Conservation (phyloP, 2,329 filamentous ascomycete species). For the Penicillium sp. region DNA sequence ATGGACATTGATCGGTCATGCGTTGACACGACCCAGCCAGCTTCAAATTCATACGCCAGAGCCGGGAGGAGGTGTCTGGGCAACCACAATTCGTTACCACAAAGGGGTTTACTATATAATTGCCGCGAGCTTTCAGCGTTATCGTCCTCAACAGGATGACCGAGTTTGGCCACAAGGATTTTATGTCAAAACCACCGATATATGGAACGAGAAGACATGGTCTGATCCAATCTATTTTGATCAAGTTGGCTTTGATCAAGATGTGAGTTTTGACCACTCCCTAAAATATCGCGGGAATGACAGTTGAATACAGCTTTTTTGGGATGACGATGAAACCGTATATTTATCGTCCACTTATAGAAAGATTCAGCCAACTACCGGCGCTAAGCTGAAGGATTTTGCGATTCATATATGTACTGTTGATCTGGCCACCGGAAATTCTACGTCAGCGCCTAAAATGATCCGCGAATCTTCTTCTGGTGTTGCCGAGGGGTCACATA, state of each 20-base stretch:
- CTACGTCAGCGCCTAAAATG: conserved; percentile 31
- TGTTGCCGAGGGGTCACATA: conserved; percentile 55
- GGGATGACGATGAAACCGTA: conserved; percentile 51
- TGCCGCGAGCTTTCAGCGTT: conserved; percentile 46
- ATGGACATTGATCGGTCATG: conserved; percentile 42
- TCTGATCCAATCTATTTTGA: conserved; percentile 57
- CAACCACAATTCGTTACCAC: conserved; percentile 51
- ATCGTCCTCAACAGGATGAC: conserved; percentile 45
- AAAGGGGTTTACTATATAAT: conserved; percentile 49
- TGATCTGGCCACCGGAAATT: conserved; percentile 35
- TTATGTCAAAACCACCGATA: conserved; percentile 54
- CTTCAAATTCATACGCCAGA: conserved; percentile 38
- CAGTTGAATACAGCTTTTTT: conserved; percentile 44
- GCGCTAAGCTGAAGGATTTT: conserved; percentile 52
- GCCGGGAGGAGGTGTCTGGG: conserved; percentile 46
- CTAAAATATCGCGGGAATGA: not conserved
- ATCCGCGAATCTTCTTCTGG: conserved; percentile 49
- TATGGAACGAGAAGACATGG: conserved; percentile 54
- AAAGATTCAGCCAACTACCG: conserved; percentile 39
- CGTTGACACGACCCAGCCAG: conserved; percentile 35
- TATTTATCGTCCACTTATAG: conserved; percentile 49
- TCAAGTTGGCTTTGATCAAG: conserved; percentile 55
- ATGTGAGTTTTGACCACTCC: conserved; percentile 37
- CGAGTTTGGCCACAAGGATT: conserved; percentile 56
- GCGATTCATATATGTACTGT: conserved; percentile 42